phyloP scores from a whole-genome alignment of 1,284 basidiomycete genomes.

The Cryptococcus sp. region DNA sequence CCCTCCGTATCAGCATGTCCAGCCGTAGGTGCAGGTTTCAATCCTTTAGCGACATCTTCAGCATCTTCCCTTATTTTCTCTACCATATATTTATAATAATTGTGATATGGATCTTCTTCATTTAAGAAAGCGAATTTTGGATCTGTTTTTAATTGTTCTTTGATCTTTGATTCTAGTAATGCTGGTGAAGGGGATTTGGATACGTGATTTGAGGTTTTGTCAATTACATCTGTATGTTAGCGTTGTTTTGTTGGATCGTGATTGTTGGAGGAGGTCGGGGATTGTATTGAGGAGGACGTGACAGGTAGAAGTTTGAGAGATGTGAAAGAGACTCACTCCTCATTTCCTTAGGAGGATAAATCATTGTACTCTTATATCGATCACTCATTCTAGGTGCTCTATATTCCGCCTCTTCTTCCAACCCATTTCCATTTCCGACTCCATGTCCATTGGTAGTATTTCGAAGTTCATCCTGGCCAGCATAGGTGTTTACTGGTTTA shows the following conservation, averaged over 20 bases:
- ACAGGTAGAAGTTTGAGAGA: no score
- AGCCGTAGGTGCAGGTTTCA: neutral
- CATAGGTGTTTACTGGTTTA: conserved; percentile 44
- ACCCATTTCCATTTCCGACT: conserved; percentile 22
- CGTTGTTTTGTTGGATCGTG: conserved; percentile 6
- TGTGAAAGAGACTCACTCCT: conserved; percentile 62
- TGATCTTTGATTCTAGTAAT: conserved; percentile 91
- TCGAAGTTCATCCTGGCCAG: conserved; percentile 42
- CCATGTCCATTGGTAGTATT: conserved; percentile 21
- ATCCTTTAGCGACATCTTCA: conserved; percentile 52
- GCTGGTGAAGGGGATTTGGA: conserved; percentile 83
- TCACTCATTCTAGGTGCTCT: conserved; percentile 50
- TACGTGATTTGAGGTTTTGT: conserved; percentile 91
- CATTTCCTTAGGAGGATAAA: conserved; percentile 87
- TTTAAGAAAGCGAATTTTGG: conserved; percentile 96
- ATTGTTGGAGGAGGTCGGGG: neutral
- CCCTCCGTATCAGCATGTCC: conserved; percentile 8
- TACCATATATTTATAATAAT: conserved; percentile 88
- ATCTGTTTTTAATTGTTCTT: conserved; percentile 87
- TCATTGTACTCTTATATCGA: conserved; percentile 73
- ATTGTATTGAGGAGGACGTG: no score
- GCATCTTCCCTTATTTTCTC: conserved; percentile 62
- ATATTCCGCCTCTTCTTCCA: conserved; percentile 29
- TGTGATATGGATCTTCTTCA: conserved; percentile 83
- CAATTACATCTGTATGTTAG: conserved; percentile 69